Base-by-base conservation (phyloP, 2,329 filamentous ascomycete species). In the Talaromyces verruculosus region DNA sequence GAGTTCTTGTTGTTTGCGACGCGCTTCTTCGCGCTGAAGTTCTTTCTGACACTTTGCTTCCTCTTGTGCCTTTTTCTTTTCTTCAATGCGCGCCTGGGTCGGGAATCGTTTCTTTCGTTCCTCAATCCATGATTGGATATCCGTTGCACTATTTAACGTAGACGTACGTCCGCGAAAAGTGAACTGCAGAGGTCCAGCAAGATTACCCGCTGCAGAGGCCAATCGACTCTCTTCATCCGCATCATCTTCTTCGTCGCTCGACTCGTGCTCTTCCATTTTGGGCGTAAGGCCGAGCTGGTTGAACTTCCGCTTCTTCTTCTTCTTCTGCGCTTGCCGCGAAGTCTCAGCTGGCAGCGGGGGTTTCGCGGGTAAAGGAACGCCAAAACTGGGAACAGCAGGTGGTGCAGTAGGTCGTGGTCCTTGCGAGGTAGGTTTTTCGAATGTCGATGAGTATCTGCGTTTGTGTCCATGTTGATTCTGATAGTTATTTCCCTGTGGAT, bases 81-180 rank as follows among this genome's bases (percentile, higher is more conserved):
- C 86, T 69, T 86, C 76, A 33, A 77, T 83, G 64, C 91, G 88
- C 67, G 87, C 87, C 75, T 87, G 87, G 2, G 93, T 97, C 1
- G 94, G 94, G 75, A 87, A 98, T 61, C 89, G 89, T 69, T 87
- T 89, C 74, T 85, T 90, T 67, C 94, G 88, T 76, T 97, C 92
- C 60, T 88, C 88, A 68, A 96, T 87, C 88, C 92, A 98, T 6
- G 87, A 86, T 28, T 87, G 85, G 64, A 97, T 84, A 73, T 97
- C 93, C 66, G 86, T 86, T 17, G 84, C 75, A 6, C 82, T 83
- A 63, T 82, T 81, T 28, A 89, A 75, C 0, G 80, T 83, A 3
- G 84, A 75, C 53, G 84, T 81, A 71, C 82, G 76, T n/a, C 85
- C 85, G 69, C 83, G 81, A 71, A 87, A 86, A 65, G 85, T 84